Base-by-base conservation (phyloP, 2,329 filamentous ascomycete genomes). In the Colletotrichum brevisporum region DNA sequence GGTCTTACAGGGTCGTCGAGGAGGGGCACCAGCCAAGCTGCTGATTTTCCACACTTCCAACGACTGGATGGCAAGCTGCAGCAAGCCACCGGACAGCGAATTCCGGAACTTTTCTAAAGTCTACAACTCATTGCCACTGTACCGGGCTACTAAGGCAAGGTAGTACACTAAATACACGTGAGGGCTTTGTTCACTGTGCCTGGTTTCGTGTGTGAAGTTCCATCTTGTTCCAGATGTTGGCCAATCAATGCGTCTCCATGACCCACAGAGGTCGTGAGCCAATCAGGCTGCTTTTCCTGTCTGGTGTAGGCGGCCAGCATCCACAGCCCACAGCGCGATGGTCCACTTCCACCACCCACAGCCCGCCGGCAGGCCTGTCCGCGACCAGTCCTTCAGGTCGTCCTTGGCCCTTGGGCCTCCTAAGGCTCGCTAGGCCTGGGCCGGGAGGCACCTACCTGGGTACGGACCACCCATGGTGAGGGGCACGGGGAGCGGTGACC, bases 201-300 rank as follows among this genome's bases (percentile, higher is more conserved):
- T 69, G 67, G 67, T 69, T 69, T 69, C 63, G 67, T 69, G 67
- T 69, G 55, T 67, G 67, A 61, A 67, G 63, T 67, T 69, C 63
- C 63, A 57, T 68, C 61, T 43, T 67, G 67, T 67, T 69, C 67
- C 67, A 69, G 67, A 67, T 69, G 63, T 9, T 45, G 56, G 51
- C 67, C 67, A 69, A 69, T 67, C 67, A 67, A 67, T 62, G 67
- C 67, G 27, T 39, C 21, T 26, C 31, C 43, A 15, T n/a, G 24
- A n/a, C 39, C 64, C 63, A 56, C n/a, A 13, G 12, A 15, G 4
- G 6, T 1, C 2, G 3, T 13, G 13, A 18, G 15, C 66, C 66
- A 69, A 65, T 69, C 18, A 39, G 2, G 31, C 6, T n/a, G 39
- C 53, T 43, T 8, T 9, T 26, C 26, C 43, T 41, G 39, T 59